Evolutionary conservation across 257 asterid species (phyloP).

Genomic region (Lithospermum erythrorhizon): DNA sequence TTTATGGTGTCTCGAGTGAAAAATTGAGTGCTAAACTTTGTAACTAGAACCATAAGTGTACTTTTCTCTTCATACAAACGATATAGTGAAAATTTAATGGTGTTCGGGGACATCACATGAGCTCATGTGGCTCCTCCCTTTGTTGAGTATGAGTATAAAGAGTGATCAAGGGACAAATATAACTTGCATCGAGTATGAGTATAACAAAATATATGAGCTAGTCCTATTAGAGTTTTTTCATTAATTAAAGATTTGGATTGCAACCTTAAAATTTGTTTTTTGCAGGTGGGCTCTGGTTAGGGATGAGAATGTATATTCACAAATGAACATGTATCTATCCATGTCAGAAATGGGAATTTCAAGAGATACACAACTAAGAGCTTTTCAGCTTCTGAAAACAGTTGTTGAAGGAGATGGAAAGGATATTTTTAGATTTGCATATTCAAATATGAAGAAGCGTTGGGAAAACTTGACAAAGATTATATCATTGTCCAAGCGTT

Average conservation of each 20-base stretch:
- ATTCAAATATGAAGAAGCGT: constrained; percentile 36
- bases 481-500: constrained; percentile 33
- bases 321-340: constrained; percentile 21
- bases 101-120: no score
- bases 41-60: no score
- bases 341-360: constrained; percentile 42
- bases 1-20: no score
- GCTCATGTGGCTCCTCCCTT: no score
- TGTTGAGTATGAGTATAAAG: no score
- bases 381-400: constrained; percentile 41
- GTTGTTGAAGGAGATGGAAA: constrained; percentile 27
- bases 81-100: no score
- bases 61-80: no score
- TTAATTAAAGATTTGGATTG: background rate
- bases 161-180: no score
- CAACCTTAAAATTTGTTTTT: background rate
- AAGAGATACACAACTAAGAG: constrained; percentile 52
- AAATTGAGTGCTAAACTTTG: no score
- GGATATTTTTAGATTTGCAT: constrained; percentile 32
- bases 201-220: no score
- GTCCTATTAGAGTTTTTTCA: no score
- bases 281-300: constrained; percentile 66
- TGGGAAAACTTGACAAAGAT: constrained; percentile 39
- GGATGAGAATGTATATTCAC: constrained; percentile 32
- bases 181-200: no score